Evolutionary conservation across 148 eudicot species (phyloP), one percentile per base, ranked within the genome.

Genomic region (Rhododendron kiyosumense): DNA sequence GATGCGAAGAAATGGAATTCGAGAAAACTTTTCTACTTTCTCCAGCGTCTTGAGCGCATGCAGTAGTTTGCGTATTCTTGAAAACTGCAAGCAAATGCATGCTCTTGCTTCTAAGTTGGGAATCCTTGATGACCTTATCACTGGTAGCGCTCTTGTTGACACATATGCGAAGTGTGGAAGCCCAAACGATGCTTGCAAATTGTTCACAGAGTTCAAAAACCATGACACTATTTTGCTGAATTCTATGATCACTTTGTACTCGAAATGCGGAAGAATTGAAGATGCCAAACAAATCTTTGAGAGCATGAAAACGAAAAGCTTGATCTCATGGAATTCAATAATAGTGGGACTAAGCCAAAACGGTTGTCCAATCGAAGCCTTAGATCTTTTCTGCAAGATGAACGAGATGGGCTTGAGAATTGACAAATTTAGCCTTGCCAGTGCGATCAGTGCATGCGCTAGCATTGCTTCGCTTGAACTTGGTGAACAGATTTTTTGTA

Each of bases 251-350:
- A 90, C 90, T 78, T 89, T 93, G 38, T 97, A 94, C 85, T 92
- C 86, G 63, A 93, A 71, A 73, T 91, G 97, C 83, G 96, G 98
- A 36, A 94, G 93, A 91, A 84, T 95, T 78, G 91, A 90, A 88
- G 95, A 97, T 83, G 99, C 98, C 34, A 92, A 89, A 89, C 84
- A 57, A 59, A 91, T 97, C 46, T 97, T 95, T 83, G 89, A 90
- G 78, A 83, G 81, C 43, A 94, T 95, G 89, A 84, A 84, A 26
- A 84, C 80, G 83, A 97, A 93, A 91, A 93, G 91, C 41, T 89
- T 94, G 88, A 95, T 97, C 77, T 92, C 99, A 2, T 97, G 99
- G 99, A 97, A 97, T 85, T 93, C 98, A 1, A 93, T 97, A 93
- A 79, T 97, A 45, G 93, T 91, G 30, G 96, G 98, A 36, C 86